Conservation (phyloP, 148 eudicot genomes). For the Fagopyrum homotropicum region DNA sequence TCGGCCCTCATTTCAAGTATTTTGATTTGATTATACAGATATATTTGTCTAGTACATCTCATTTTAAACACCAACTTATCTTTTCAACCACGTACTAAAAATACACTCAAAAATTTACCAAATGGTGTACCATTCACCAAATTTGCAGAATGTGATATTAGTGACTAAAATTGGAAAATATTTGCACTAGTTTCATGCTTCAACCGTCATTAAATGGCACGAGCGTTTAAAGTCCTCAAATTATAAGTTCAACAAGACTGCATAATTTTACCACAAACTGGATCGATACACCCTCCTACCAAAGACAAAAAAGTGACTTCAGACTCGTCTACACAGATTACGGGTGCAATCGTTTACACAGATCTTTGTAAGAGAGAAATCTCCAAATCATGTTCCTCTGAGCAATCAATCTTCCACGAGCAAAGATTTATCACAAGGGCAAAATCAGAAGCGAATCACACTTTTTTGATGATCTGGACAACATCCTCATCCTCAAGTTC, state of each 20-base stretch:
- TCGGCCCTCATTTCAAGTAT: too few relatives aligned
- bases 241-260: slow-evolving; percentile 3
- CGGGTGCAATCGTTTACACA: background rate
- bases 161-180: too few relatives aligned
- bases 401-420: background rate
- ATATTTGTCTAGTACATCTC: too few relatives aligned
- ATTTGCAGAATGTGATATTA: too few relatives aligned
- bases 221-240: background rate
- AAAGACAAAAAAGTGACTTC: background rate
- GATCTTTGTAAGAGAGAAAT: background rate
- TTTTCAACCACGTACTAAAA: too few relatives aligned
- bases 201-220: too few relatives aligned
- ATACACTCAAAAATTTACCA: too few relatives aligned
- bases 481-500: slow-evolving; percentile 99
- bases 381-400: background rate
- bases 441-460: slow-evolving; percentile 24
- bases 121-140: too few relatives aligned
- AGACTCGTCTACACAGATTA: background rate
- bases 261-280: background rate
- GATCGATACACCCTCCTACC: background rate
- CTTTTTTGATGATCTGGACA: slow-evolving; percentile 92
- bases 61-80: too few relatives aligned
- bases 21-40: too few relatives aligned
- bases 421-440: background rate
- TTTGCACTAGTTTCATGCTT: too few relatives aligned